phyloP scores from a whole-genome alignment of 306 rosid species.

The Pterocarpus macrocarpus region DNA sequence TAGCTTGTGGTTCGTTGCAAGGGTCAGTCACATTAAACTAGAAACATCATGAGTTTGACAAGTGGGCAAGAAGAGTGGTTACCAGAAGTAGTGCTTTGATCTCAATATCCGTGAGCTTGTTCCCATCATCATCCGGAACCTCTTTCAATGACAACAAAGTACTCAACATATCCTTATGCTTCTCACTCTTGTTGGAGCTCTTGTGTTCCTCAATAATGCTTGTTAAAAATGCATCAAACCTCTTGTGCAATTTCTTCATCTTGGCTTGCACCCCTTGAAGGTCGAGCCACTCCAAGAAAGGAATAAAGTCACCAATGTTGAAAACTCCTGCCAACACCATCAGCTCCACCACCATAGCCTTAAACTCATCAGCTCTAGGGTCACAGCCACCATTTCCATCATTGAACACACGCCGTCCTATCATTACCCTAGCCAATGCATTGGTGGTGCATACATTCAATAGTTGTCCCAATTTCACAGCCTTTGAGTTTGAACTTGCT shows the following conservation, averaged over 20 bases:
- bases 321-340: conserved; percentile 83
- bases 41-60: background rate
- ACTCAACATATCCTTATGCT: conserved; percentile 68
- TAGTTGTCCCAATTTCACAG: conserved; percentile 63
- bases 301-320: conserved; percentile 82
- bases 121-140: conserved; percentile 49
- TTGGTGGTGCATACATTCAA: conserved; percentile 76
- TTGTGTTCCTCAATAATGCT: conserved; percentile 68
- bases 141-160: conserved; percentile 65
- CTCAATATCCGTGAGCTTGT: conserved; percentile 64
- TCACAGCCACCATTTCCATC: conserved; percentile 64
- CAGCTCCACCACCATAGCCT: conserved; percentile 75
- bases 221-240: conserved; percentile 73
- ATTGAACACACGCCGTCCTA: conserved; percentile 73
- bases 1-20: background rate
- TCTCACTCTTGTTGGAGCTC: conserved; percentile 6
- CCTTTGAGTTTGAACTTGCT: conserved; percentile 50
- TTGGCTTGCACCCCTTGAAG: conserved; percentile 73
- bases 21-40: background rate
- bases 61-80: background rate
- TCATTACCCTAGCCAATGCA: conserved; percentile 70
- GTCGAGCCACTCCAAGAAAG: conserved; percentile 74
- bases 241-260: conserved; percentile 83
- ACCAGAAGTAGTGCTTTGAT: conserved; percentile 89
- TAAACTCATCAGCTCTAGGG: conserved; percentile 71